Percentiles rank a stretch among this genome's conserved stretches.
phyloP scores from a whole-genome alignment of 2,329 filamentous ascomycete genomes.

The Exophiala sp. region DNA sequence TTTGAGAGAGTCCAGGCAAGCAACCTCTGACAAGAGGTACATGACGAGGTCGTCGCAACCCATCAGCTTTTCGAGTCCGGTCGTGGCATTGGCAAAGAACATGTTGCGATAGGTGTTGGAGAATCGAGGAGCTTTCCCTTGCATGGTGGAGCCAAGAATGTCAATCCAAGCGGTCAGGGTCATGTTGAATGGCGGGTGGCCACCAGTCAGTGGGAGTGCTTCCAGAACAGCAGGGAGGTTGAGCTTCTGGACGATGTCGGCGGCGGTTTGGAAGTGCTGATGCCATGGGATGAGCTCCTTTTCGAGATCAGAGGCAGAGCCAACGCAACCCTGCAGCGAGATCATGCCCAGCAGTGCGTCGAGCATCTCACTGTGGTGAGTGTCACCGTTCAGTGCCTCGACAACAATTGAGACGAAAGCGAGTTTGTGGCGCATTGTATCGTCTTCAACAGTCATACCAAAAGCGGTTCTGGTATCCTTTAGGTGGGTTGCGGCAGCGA shows the following conservation, averaged over 20 bases:
- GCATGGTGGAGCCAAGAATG: conserved; percentile 90
- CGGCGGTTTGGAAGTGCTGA: conserved; percentile 90
- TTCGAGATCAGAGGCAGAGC: conserved; percentile 74
- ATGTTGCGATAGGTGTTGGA: conserved; percentile 95
- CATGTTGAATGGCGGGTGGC: conserved; percentile 86
- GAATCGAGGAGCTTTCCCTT: conserved; percentile 78
- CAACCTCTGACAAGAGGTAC: conserved; percentile 97
- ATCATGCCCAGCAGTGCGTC: conserved; percentile 93
- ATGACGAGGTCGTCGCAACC: conserved; percentile 96
- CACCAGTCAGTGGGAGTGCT: conserved; percentile 48
- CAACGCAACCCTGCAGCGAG: conserved; percentile 91
- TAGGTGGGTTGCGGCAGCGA: conserved; percentile 86
- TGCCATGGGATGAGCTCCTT: conserved; percentile 91
- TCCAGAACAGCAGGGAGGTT: conserved; percentile 67
- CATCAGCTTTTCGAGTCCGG: conserved; percentile 89
- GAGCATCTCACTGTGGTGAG: conserved; percentile 80
- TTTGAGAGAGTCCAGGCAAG: conserved; percentile 89
- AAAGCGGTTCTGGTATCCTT: conserved; percentile 60
- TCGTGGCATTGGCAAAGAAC: conserved; percentile 63
- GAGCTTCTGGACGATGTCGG: conserved; percentile 79
- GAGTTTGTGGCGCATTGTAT: conserved; percentile 89
- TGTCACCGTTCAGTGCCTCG: conserved; percentile 73
- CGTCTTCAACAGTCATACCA: conserved; percentile 59
- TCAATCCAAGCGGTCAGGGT: conserved; percentile 93
- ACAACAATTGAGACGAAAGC: conserved; percentile 83